Evolutionary conservation across 2,329 filamentous ascomycete species (phyloP), one percentile per base, ranked within the genome.

Genomic region (Diaporthe sp.): DNA sequence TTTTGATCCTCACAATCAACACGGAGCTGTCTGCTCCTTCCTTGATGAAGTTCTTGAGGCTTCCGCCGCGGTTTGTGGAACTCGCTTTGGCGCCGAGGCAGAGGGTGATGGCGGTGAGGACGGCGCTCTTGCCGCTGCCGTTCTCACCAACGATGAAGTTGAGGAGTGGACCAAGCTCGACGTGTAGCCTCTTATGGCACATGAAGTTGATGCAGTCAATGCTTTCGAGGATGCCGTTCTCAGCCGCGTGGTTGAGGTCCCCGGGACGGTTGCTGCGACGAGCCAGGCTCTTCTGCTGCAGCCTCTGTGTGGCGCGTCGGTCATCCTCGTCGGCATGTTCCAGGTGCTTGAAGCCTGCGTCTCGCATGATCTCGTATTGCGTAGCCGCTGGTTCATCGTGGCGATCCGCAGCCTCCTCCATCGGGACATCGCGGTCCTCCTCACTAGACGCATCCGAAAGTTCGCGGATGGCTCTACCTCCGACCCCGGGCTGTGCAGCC

Each of bases 131-230:
- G 49, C 97, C 97, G 82, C 96, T 98, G 44, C 97, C 97, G 82
- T 99, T 99, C 83, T 98, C 95, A 22, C 97, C 97, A 73, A 98
- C 96, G 77, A 99, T 96, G 85, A 99, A 99, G 84, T 99, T 99
- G 84, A 99, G 97, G 51, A 98, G 87, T 0, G 97, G 97, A 0
- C 97, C 97, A n/a, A 99, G 88, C 74, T 94, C 90, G 76, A 98
- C 94, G 58, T 93, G 91, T 25, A 98, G 89, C 73, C 93, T 92
- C 60, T 92, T 88, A 83, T 99, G 97, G 81, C 96, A 98, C 97
- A 98, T 98, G 85, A 98, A 98, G 83, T 98, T 98, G 80, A 92
- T 90, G 83, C 95, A 97, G 51, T 92, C 94, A 73, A 98, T 94
- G 77, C 93, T 93, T 83, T 98, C 94, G 63, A 98, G 93, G 73